phyloP scores from a whole-genome alignment of 2,329 filamentous ascomycete species.

The Leptographium procerum region DNA sequence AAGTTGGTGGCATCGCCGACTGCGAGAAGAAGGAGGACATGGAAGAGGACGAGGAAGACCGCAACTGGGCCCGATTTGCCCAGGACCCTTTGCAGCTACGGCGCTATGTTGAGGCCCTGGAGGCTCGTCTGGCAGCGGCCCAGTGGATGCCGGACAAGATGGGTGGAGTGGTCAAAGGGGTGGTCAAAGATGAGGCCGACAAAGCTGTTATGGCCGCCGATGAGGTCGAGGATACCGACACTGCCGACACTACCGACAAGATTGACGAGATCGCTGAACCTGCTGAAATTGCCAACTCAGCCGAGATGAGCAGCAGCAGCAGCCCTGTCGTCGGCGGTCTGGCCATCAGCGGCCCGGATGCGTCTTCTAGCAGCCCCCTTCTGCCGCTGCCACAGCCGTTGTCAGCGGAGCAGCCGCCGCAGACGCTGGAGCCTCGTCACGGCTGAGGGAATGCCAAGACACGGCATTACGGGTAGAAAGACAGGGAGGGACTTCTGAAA shows the following conservation, averaged over 20 bases:
- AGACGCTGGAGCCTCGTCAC: too few relatives aligned
- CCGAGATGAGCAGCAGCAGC: neutral
- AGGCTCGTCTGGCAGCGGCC: conserved; percentile 10
- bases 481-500: too few relatives aligned
- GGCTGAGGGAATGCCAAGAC: too few relatives aligned
- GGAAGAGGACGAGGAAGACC: conserved; percentile 6
- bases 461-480: too few relatives aligned
- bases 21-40: neutral
- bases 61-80: conserved; percentile 16
- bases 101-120: conserved; percentile 16
- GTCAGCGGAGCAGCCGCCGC: neutral
- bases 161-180: too few relatives aligned
- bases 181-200: too few relatives aligned
- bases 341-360: neutral
- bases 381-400: neutral
- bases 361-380: conserved; percentile 4
- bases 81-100: conserved; percentile 14
- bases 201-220: too few relatives aligned
- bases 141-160: neutral
- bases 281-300: too few relatives aligned
- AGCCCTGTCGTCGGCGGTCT: neutral
- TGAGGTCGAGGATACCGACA: too few relatives aligned
- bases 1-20: too few relatives aligned
- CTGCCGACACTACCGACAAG: too few relatives aligned
- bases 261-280: too few relatives aligned